Percentiles rank a stretch among this genome's conserved stretches.
These are phyloP conservation scores for Pichia norvegensis DNA, from an alignment of 1,139 yeast species.

Conservation along the genomic window DNA sequence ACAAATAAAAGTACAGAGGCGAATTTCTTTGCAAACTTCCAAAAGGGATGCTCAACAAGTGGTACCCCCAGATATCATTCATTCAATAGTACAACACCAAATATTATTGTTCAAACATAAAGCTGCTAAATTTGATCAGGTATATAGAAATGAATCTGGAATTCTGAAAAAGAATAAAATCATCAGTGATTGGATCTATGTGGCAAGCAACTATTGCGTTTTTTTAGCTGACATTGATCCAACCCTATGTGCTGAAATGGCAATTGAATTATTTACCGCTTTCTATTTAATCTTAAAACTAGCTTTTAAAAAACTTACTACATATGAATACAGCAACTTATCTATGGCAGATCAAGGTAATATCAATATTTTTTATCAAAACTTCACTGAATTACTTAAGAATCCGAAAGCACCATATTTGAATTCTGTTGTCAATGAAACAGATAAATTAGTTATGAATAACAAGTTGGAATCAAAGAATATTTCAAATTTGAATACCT, in stretches of 20 bases:
- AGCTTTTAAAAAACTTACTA: conserved; percentile 1
- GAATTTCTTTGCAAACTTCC: conserved; percentile 7
- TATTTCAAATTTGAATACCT: too few species aligned
- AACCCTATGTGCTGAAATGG: conserved; percentile 9
- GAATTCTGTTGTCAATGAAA: neutral
- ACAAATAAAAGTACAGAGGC: neutral
- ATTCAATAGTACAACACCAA: conserved; percentile 7
- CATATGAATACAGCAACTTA: neutral
- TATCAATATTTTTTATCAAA: conserved; percentile 5
- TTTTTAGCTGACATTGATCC: conserved; percentile 9
- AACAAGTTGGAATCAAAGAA: neutral
- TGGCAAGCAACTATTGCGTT: conserved; percentile 11
- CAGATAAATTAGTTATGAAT: neutral
- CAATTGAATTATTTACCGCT: conserved; percentile 9
- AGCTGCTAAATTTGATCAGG: neutral
- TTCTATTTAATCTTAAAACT: conserved; percentile 9
- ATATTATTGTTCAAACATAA: conserved; percentile 4
- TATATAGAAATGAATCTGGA: conserved; percentile 1
- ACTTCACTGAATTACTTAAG: conserved; percentile 4
- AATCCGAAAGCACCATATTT: conserved; percentile 1
- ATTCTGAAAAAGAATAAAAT: conserved; percentile 1
- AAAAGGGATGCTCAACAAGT: conserved; percentile 2
- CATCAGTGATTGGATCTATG: conserved; percentile 11
- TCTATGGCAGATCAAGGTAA: conserved; percentile 2
- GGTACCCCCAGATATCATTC: conserved; percentile 3